Percentiles rank a stretch among this genome's conserved stretches.
Conservation (phyloP, 768 basidiomycete species). For the Inosperma sp. region DNA sequence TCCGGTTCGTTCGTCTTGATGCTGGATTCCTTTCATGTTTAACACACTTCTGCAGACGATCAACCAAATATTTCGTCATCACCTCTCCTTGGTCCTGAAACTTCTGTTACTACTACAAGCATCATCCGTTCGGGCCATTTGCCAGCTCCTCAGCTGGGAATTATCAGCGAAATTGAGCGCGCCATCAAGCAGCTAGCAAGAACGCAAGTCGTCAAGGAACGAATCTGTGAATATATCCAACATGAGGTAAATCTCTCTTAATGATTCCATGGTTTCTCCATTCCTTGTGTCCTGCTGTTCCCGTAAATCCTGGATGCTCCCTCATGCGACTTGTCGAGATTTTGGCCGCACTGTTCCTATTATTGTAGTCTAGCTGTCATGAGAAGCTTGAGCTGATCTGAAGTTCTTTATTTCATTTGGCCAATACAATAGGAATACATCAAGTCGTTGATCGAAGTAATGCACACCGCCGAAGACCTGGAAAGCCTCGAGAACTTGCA, state of each 20-base stretch:
- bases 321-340: conserved; percentile 9
- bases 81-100: conserved; percentile 53
- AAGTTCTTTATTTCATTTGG: too few species aligned
- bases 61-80: conserved; percentile 52
- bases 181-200: conserved; percentile 72
- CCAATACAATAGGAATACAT: conserved; percentile 94
- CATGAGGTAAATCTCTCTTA: conserved; percentile 60
- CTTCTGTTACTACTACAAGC: conserved; percentile 53
- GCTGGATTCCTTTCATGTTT: background rate
- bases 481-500: conserved; percentile 90
- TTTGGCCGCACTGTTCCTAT: conserved; percentile 11
- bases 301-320: background rate
- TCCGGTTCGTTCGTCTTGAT: conserved; percentile 42
- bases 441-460: conserved; percentile 76
- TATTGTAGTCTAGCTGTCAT: conserved; percentile 12
- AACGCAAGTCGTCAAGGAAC: conserved; percentile 70
- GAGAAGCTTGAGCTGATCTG: conserved; percentile 11
- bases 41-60: conserved; percentile 37
- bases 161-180: conserved; percentile 73
- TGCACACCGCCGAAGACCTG: conserved; percentile 87
- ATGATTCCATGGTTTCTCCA: conserved; percentile 4
- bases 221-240: conserved; percentile 86
- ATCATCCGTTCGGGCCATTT: conserved; percentile 72
- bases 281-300: conserved; percentile 7
- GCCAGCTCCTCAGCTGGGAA: conserved; percentile 71